phyloP scores from a whole-genome alignment of 1,284 basidiomycete genomes.

The Malassezia vespertilionis region DNA sequence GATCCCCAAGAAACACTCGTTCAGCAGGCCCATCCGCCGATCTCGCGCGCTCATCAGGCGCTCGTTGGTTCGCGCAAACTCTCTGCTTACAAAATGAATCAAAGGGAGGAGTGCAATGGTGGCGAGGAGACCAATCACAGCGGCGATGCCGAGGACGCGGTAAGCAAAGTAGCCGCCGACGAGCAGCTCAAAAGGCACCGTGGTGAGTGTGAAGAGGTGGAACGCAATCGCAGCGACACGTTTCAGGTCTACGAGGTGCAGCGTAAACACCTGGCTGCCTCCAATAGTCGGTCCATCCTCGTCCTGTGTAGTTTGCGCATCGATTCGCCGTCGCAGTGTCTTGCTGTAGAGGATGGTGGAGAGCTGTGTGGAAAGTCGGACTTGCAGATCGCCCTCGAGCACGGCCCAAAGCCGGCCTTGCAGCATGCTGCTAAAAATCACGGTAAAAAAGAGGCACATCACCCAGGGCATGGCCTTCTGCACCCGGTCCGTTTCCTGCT shows the following conservation, averaged over 20 bases:
- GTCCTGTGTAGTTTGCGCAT: not conserved
- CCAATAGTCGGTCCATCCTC: not conserved
- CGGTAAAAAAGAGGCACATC: constrained; percentile 7
- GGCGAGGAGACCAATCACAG: constrained; percentile 9
- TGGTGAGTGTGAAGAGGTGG: constrained; percentile 10
- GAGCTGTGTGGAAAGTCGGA: constrained; percentile 14
- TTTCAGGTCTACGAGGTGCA: constrained; percentile 14
- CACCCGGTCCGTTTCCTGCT: not conserved
- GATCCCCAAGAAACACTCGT: constrained; percentile 17
- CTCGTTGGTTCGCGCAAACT: constrained; percentile 7
- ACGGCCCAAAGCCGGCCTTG: constrained; percentile 14
- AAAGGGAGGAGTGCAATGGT: constrained; percentile 9
- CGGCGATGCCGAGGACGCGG: constrained; percentile 11
- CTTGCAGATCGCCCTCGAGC: constrained; percentile 8
- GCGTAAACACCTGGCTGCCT: constrained; percentile 12
- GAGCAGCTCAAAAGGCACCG: constrained; percentile 11
- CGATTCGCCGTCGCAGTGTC: constrained; percentile 8
- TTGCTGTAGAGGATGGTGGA: constrained; percentile 14
- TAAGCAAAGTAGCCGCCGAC: constrained; percentile 19
- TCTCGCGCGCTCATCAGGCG: constrained; percentile 15
- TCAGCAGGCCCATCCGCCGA: constrained; percentile 13
- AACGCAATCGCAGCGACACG: constrained; percentile 10
- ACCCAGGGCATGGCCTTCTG: constrained; percentile 8
- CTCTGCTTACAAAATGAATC: constrained; percentile 3
- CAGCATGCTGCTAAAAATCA: constrained; percentile 14